Evolutionary conservation across 139 green algal species (phyloP).

Genomic region (Closterium sp.): DNA sequence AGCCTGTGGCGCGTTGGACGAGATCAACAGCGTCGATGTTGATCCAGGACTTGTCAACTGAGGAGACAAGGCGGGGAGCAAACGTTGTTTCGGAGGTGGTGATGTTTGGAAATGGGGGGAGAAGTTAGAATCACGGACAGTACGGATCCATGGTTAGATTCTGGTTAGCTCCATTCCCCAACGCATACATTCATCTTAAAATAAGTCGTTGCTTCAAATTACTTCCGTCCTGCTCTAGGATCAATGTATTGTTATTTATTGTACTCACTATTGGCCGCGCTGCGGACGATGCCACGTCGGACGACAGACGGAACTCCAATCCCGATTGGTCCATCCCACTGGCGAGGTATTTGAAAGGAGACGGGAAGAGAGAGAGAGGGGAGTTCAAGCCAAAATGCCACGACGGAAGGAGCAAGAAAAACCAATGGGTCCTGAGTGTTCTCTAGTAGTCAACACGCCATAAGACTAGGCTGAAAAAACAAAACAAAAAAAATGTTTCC

Average conservation of each 20-base stretch:
- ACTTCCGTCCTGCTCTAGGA: background rate
- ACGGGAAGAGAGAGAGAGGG: background rate
- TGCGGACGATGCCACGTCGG: constrained; percentile 10
- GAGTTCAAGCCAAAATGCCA: background rate
- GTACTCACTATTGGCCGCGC: constrained; percentile 20
- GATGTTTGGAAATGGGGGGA: background rate
- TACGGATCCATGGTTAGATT: background rate
- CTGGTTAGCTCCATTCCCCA: background rate
- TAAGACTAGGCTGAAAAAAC: background rate
- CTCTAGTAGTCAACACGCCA: too few relatives aligned
- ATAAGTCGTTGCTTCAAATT: background rate
- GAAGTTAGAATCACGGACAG: background rate
- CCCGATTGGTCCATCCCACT: constrained; percentile 12
- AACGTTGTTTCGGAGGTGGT: background rate
- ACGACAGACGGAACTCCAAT: constrained; percentile 18
- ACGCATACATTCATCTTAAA: too few relatives aligned
- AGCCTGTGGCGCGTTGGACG: constrained; percentile 1
- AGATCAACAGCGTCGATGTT: constrained; percentile 1
- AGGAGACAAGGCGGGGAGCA: background rate
- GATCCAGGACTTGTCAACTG: constrained; percentile 43
- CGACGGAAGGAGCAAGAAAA: background rate
- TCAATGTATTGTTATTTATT: background rate
- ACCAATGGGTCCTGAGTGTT: too few relatives aligned
- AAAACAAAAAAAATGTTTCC: background rate
- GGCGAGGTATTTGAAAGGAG: background rate